phyloP scores from a whole-genome alignment of 1,284 basidiomycete genomes.

The Hemileia vastatrix region DNA sequence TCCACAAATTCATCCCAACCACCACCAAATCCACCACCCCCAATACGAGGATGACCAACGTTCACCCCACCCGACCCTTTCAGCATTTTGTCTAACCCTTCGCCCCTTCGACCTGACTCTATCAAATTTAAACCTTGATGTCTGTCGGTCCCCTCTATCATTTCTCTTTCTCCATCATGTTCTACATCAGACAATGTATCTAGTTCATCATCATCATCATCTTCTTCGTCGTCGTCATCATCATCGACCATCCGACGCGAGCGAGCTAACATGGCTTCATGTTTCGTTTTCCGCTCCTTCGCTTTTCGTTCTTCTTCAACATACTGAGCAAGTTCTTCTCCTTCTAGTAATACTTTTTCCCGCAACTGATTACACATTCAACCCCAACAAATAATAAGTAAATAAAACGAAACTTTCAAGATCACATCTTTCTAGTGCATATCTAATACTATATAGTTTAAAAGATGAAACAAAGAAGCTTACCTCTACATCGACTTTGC shows the following conservation, averaged over 20 bases:
- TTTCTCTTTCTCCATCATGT: conserved; percentile 16
- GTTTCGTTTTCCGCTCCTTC: conserved; percentile 77
- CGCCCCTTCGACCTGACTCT: conserved; percentile 27
- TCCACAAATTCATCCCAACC: conserved; percentile 39
- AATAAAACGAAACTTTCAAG: conserved; percentile 17
- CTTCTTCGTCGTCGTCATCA: conserved; percentile 53
- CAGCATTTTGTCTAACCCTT: conserved; percentile 47
- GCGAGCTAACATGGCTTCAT: conserved; percentile 71
- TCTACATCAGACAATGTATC: conserved; percentile 9
- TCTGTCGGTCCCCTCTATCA: conserved; percentile 10
- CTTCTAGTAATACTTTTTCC: conserved; percentile 56
- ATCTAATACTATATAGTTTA: neutral
- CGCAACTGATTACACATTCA: conserved; percentile 83
- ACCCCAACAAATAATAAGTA: conserved; percentile 47
- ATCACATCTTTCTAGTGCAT: neutral
- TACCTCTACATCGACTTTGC: conserved; percentile 74
- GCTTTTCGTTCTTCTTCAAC: conserved; percentile 64
- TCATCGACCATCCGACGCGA: conserved; percentile 81
- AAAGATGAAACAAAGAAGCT: conserved; percentile 27
- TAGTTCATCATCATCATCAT: conserved; percentile 27
- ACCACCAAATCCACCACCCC: conserved; percentile 31
- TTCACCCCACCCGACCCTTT: conserved; percentile 44
- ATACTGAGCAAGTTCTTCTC: conserved; percentile 67
- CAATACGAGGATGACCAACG: no score
- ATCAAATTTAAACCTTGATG: conserved; percentile 15